Base-by-base conservation (phyloP, 371 early-diverging fungal species). In the Actinomortierella ambigua region DNA sequence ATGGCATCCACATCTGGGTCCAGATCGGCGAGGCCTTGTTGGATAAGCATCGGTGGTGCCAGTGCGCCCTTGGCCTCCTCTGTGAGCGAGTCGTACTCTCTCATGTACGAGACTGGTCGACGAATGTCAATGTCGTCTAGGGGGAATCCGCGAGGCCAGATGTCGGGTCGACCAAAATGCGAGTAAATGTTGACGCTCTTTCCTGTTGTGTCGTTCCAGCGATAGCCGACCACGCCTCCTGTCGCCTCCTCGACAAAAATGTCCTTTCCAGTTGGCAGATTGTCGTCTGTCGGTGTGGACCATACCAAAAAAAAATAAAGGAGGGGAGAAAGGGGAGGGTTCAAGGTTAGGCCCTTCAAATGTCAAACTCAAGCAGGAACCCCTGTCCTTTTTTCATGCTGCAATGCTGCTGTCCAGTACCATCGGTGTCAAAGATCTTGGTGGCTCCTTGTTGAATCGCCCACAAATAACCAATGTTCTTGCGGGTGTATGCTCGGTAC, bases 1-100 rank as follows among this genome's bases (percentile, higher is more conserved):
- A 53, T 53, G 40, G 53, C 53, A 40, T 53, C 53, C 53, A 53
- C 53, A 53, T 53, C 53, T 7, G 53, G 53, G 41, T 53, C 53
- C 53, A 53, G n/a, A 15, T 53, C 53, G 18, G 53, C 53, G 11
- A 53, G 23, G 22, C 53, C 53, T 20, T 53, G 53, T 20, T 53
- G 53, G 53, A 53, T 53, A 39, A 53, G 17, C 53, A 53, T 40
- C 22, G 53, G 53, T 3, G 53, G 53, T 18, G 53, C 53, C 41
- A 53, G n/a, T 42, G 22, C 34, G 13, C 41, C 40, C 22, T 42
- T 53, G 3, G n/a, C 53, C 11, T 7, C 41, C 53, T 39, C 53
- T 40, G 53, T 18, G 40, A 53, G 53, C 39, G 53, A 53, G 8
- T 53, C 20, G 18, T 53, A 53, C 7, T 15, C 15, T 53, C 41